Conservation (phyloP, 2,329 filamentous ascomycete species). For the Trichoderma sp. region DNA sequence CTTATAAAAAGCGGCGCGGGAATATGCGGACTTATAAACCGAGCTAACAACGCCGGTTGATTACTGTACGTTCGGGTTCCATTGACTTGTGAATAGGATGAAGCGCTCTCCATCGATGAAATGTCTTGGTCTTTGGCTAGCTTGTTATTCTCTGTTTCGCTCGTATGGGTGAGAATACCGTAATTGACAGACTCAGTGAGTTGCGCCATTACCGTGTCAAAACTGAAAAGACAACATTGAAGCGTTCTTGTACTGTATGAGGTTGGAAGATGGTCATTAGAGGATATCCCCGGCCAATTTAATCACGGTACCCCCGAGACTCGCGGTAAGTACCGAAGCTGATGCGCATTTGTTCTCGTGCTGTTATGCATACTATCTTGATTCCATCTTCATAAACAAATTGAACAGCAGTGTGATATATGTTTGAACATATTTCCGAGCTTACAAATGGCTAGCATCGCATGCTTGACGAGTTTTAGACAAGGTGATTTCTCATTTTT, state of each 20-base stretch:
- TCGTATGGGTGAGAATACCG: neutral
- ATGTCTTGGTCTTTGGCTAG: neutral
- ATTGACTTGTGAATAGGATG: too few relatives aligned
- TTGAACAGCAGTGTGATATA: too few relatives aligned
- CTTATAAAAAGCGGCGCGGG: slow-evolving; percentile 10
- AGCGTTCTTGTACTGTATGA: neutral
- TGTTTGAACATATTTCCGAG: neutral
- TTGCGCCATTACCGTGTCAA: neutral
- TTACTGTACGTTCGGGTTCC: neutral
- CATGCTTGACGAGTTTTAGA: neutral
- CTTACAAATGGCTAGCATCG: neutral
- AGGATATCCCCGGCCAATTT: neutral
- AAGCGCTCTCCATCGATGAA: neutral
- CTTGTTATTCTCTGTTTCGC: neutral
- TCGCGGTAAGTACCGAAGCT: too few relatives aligned
- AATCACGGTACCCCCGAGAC: neutral
- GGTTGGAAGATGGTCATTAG: neutral
- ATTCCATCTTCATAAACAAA: too few relatives aligned
- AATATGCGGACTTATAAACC: slow-evolving; percentile 10
- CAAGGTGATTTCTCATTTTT: neutral
- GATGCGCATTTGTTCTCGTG: neutral
- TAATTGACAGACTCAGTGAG: neutral
- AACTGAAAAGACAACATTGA: neutral
- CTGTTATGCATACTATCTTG: neutral
- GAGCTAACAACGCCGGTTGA: neutral